Evolutionary conservation across 371 early-diverging fungal species (phyloP), one percentile per base, ranked within the genome.

Genomic region (Chytridiales sp.): DNA sequence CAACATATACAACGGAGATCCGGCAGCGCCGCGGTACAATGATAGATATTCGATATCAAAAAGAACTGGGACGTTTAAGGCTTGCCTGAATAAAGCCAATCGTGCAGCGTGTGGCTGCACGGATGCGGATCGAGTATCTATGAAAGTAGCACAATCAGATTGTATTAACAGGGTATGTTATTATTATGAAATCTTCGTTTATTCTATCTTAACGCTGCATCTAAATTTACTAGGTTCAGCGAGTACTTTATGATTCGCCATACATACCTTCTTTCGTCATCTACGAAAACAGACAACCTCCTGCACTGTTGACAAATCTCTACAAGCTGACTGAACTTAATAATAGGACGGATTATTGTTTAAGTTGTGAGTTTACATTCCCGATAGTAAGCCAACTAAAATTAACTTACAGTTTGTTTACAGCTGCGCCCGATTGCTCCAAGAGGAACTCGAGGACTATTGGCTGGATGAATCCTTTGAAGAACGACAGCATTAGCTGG

Each of bases 1-100:
- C 29, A 58, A 64, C 49, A 57, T 71, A 15, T 71, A 71, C 57
- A 67, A 71, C 47, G 60, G 65, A 1, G 65, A 63, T 34, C 72
- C 72, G 17, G 19, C 44, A 3, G 15, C 38, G 8, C 62, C 72
- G 13, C 54, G 64, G 17, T 63, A 64, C 49, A 48, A 64, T 19
- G 55, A 71, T 39, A 36, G 59, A 6, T 71, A 55, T 41, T 13
- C 56, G 1, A 26, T 65, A 2, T 64, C 68, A 15, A 40, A 62
- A 36, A 17, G 46, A 13, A 64, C 72, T 2, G 72, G 72, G 9
- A 11, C 6, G 19, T 71, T 44, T 46, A 67, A 71, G 47, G 19
- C 41, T 35, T 71, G 72, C 32, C 15, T 19, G 22, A 50, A 47
- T 35, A 47, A 40, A 31, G 13, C 34, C 27, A 58, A 4, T 19